Evolutionary conservation across 148 eudicot species (phyloP), one percentile per base, ranked within the genome.

Genomic region (Vaccinium macrocarpon): DNA sequence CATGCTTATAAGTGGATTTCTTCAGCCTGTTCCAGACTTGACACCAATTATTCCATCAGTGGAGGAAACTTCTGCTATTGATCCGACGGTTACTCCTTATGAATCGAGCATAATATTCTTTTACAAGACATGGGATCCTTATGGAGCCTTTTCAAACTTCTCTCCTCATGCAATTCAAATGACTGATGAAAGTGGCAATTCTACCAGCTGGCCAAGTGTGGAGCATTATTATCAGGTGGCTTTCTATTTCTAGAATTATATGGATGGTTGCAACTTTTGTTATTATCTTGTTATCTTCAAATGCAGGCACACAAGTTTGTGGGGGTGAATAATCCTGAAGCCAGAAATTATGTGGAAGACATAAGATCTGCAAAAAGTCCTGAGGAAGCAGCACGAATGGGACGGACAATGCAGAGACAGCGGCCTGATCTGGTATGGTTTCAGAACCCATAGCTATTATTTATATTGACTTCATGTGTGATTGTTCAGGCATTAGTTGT

Each of bases 141-240:
- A 92, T 82, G 98, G 98, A 73, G 92, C 99, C n/a, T 94, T 96
- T 83, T 96, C 99, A 68, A 96, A 96, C 88, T 96, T 94, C 93
- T 96, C 99, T 35, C 92, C 89, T 81, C 99, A 97, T 90, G 93
- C 97, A 62, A 92, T 96, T 88, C 90, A 84, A 82, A 91, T 96
- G 91, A 88, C 90, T 74, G 93, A 91, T 85, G 94, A 93, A 84
- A 89, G 74, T 76, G 96, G 96, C 66, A 84, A 89, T 64, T 89
- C 89, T 85, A n/a, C 84, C 78, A 90, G 85, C 68, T 97, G 99
- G 99, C 87, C 94, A 35, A 93, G 92, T 85, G 98, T 95, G n/a
- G 99, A 97, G 92, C 96, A 95, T 84, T 97, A 92, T 92, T 97
- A 97, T 88, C 99, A 97, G 97, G 99, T 97, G 25, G 25, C 50